phyloP scores from a whole-genome alignment of 768 basidiomycete species.

The Lyophyllum decastes region DNA sequence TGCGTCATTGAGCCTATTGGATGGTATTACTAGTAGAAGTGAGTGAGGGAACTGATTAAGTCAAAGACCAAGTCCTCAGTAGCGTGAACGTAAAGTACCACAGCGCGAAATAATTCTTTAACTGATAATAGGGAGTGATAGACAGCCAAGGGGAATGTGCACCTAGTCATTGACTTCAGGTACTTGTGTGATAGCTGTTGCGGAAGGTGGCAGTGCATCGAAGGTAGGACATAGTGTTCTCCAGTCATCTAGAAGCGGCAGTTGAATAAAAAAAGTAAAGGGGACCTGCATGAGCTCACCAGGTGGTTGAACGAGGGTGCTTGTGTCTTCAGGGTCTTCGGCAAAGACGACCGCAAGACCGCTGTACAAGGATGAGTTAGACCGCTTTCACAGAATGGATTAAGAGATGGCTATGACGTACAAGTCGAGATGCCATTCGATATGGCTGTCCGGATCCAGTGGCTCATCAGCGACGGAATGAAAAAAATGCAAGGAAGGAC shows the following conservation, averaged over 20 bases:
- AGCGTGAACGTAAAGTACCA: too few relatives aligned
- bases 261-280: neutral
- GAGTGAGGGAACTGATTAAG: too few relatives aligned
- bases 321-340: conserved; percentile 1
- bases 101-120: too few relatives aligned
- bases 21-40: too few relatives aligned
- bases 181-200: conserved; percentile 1
- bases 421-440: conserved; percentile 37
- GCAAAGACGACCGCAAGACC: conserved; percentile 14
- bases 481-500: neutral
- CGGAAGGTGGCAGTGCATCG: conserved; percentile 5
- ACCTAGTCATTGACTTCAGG: neutral
- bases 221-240: conserved; percentile 4
- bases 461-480: neutral
- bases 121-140: neutral
- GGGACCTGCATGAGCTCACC: neutral
- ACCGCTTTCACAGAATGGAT: neutral
- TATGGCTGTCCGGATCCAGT: conserved; percentile 28
- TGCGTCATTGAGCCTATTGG: too few relatives aligned
- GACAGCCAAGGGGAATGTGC: neutral
- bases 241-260: conserved; percentile 3
- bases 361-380: neutral
- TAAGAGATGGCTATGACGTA: conserved; percentile 12
- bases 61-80: too few relatives aligned
- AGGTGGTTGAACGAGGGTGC: neutral